phyloP scores from a whole-genome alignment of 1,284 basidiomycete species.

The Quambalaria eucalypti region DNA sequence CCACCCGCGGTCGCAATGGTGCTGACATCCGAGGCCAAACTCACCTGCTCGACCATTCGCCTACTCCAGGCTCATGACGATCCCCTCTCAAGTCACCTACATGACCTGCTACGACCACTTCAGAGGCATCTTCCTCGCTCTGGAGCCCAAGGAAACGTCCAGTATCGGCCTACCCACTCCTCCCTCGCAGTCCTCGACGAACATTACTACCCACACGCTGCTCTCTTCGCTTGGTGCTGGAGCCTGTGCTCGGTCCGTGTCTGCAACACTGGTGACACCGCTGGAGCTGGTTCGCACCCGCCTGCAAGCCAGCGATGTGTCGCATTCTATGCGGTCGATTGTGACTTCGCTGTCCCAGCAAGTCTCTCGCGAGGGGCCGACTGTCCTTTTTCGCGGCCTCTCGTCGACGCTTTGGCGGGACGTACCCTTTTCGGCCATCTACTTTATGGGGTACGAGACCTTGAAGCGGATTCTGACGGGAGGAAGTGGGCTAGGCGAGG shows the following conservation, averaged over 20 bases:
- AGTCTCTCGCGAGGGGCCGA: slow-evolving; percentile 52
- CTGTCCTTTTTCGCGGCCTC: slow-evolving; percentile 78
- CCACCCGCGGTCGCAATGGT: not conserved
- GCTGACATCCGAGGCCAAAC: not conserved
- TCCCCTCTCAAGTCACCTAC: slow-evolving; percentile 85
- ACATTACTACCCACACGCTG: slow-evolving; percentile 41
- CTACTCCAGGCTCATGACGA: slow-evolving; percentile 57
- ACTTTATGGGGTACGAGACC: slow-evolving; percentile 58
- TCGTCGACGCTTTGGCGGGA: slow-evolving; percentile 90
- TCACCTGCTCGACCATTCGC: not conserved
- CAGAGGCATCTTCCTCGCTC: slow-evolving; percentile 48
- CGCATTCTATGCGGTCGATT: slow-evolving; percentile 18
- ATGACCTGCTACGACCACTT: slow-evolving; percentile 94
- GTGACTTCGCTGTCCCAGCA: slow-evolving; percentile 24
- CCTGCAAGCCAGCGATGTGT: slow-evolving; percentile 55
- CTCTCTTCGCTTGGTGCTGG: slow-evolving; percentile 73
- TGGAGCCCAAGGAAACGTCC: not conserved
- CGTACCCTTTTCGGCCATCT: slow-evolving; percentile 89
- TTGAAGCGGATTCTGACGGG: slow-evolving; percentile 43
- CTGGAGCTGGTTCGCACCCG: slow-evolving; percentile 89
- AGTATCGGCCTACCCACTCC: not conserved
- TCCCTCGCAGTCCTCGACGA: slow-evolving; percentile 6
- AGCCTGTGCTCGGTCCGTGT: slow-evolving; percentile 67
- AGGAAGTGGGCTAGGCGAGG: slow-evolving; percentile 49
- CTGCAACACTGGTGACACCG: slow-evolving; percentile 74